Percentiles rank a stretch among this genome's conserved stretches.
Evolutionary conservation across 805 yeast genomes (phyloP).

Genomic region (Candida berthetii): DNA sequence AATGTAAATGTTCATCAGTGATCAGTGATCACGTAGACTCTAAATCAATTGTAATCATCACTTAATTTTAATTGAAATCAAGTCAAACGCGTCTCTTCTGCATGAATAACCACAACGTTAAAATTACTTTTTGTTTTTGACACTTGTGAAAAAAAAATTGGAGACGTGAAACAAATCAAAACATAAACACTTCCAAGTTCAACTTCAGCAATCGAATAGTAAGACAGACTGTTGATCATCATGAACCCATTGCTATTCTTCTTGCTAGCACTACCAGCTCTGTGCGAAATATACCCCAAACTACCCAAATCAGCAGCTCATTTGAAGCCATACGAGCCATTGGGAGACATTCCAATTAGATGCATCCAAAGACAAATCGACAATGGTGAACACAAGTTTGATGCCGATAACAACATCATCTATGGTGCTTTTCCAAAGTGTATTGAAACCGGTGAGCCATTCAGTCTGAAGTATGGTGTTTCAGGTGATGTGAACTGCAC

Average conservation of each 20-base stretch:
- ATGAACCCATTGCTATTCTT: not conserved
- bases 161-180: not conserved
- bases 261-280: not conserved
- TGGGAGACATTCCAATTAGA: conserved; percentile 41
- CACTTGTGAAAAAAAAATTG: not conserved
- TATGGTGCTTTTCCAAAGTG: conserved; percentile 57
- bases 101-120: too few species aligned
- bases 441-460: conserved; percentile 56
- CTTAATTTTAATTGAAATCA: too few species aligned
- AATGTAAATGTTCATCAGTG: too few species aligned
- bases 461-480: conserved; percentile 45
- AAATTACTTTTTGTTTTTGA: too few species aligned
- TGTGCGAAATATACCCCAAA: conserved; percentile 6
- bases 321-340: conserved; percentile 20
- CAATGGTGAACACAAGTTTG: conserved; percentile 71
- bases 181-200: not conserved
- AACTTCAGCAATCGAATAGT: too few species aligned
- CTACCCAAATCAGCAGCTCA: conserved; percentile 1
- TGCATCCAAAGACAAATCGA: conserved; percentile 69
- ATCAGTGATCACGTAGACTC: too few species aligned
- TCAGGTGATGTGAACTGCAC: conserved; percentile 53
- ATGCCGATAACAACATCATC: conserved; percentile 46
- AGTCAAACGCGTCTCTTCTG: too few species aligned
- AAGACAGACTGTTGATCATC: not conserved
- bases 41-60: too few species aligned